These are phyloP conservation scores for Magnusiomyces ingens DNA, from an alignment of 1,139 yeast species.

Conservation along the genomic window DNA sequence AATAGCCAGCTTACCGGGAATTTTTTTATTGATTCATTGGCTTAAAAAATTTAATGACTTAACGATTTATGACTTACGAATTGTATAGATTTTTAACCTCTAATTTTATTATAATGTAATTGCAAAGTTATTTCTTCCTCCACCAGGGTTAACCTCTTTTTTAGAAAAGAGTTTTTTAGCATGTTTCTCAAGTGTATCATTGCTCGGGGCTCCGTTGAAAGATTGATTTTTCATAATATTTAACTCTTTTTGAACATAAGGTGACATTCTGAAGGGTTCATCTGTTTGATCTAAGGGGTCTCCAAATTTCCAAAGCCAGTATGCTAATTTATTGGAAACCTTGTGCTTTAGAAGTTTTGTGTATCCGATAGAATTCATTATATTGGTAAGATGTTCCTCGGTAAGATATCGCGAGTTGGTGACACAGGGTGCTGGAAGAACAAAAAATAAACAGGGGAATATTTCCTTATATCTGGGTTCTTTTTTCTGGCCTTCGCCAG, in stretches of 20 bases:
- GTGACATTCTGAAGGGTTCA: not conserved
- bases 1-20: no score
- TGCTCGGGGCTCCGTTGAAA: not conserved
- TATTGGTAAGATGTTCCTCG: conserved; percentile 37
- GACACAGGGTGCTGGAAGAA: conserved; percentile 82
- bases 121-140: conserved; percentile 26
- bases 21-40: no score
- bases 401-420: conserved; percentile 73
- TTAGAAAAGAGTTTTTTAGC: conserved; percentile 19
- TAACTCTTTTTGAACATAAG: not conserved
- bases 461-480: conserved; percentile 8
- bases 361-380: conserved; percentile 59
- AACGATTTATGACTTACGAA: no score
- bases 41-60: no score
- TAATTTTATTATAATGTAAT: conserved; percentile 11
- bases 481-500: conserved; percentile 15
- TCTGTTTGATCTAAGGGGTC: not conserved
- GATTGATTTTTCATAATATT: conserved; percentile 1
- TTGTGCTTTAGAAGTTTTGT: conserved; percentile 38
- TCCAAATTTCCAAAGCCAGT: conserved; percentile 46
- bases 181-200: not conserved
- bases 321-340: conserved; percentile 68
- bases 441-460: conserved; percentile 52
- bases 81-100: no score
- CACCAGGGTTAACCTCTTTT: conserved; percentile 25